A percentile compares a stretch with the other conserved stretches of the same genome.
phyloP scores from a whole-genome alignment of 129 eudicot species.

The Lonicera japonica region DNA sequence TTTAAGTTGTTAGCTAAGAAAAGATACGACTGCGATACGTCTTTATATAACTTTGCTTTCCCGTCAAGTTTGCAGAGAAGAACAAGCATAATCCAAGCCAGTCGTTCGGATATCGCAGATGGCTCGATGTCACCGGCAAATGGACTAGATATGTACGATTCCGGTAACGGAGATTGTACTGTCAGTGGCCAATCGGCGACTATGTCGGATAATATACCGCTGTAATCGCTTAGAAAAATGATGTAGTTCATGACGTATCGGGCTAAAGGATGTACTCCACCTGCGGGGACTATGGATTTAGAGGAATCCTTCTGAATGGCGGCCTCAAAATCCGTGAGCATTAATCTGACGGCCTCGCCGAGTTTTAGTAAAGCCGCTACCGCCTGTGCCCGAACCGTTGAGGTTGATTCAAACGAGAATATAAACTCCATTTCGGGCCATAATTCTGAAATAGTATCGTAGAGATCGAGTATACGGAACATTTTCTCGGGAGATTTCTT shows the following conservation, averaged over 20 bases:
- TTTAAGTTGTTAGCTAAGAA: slow-evolving; percentile 79
- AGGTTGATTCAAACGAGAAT: slow-evolving; percentile 51
- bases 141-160: slow-evolving; percentile 47
- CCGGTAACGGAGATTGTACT: slow-evolving; percentile 53
- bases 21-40: slow-evolving; percentile 65
- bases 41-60: slow-evolving; percentile 58
- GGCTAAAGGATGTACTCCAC: slow-evolving; percentile 75
- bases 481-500: slow-evolving; percentile 78
- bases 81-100: slow-evolving; percentile 74
- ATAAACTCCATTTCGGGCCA: slow-evolving; percentile 60
- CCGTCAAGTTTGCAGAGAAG: slow-evolving; percentile 78
- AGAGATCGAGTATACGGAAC: slow-evolving; percentile 54
- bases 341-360: slow-evolving; percentile 48
- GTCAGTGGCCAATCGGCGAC: slow-evolving; percentile 51
- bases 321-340: slow-evolving; percentile 63
- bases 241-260: slow-evolving; percentile 87
- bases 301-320: slow-evolving; percentile 63
- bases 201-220: slow-evolving; percentile 44
- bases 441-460: slow-evolving; percentile 42
- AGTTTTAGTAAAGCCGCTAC: slow-evolving; percentile 40
- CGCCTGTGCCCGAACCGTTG: slow-evolving; percentile 49
- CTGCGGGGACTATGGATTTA: slow-evolving; percentile 47
- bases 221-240: slow-evolving; percentile 57
- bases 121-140: slow-evolving; percentile 18
- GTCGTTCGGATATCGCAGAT: slow-evolving; percentile 36